Conservation (phyloP, 768 basidiomycete genomes). For the Tulasnella sp. region DNA sequence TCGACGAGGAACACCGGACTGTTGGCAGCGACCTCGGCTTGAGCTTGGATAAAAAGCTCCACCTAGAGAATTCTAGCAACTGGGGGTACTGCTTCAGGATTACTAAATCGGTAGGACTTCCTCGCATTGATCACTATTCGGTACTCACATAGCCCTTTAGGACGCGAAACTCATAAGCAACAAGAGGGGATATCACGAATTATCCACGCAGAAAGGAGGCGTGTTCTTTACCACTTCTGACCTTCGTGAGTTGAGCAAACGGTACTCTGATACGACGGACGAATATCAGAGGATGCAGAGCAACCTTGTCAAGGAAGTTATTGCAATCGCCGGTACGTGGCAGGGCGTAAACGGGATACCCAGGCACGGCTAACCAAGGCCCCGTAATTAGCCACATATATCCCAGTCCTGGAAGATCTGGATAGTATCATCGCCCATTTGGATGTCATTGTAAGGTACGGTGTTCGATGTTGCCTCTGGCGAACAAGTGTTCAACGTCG, state of each 20-base stretch:
- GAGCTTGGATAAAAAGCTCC: conserved; percentile 88
- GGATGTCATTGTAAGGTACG: conserved; percentile 80
- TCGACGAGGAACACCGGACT: conserved; percentile 68
- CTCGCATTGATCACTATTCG: no score
- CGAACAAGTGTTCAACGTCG: neutral
- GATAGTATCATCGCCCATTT: conserved; percentile 78
- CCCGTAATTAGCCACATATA: conserved; percentile 64
- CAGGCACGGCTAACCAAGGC: neutral
- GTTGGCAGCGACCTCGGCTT: conserved; percentile 60
- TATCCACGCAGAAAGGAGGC: conserved; percentile 75
- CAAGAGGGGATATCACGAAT: conserved; percentile 63
- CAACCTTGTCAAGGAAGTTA: conserved; percentile 80
- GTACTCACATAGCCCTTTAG: no score
- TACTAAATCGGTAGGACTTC: conserved; percentile 67
- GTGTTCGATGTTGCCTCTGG: neutral
- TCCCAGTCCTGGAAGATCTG: conserved; percentile 70
- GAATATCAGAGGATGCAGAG: conserved; percentile 66
- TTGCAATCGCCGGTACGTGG: conserved; percentile 72
- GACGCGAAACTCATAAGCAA: conserved; percentile 60
- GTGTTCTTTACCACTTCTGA: conserved; percentile 74
- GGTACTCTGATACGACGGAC: conserved; percentile 53
- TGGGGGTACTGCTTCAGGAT: conserved; percentile 90
- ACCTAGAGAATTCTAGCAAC: conserved; percentile 78
- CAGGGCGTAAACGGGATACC: neutral
- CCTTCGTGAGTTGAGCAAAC: conserved; percentile 58